A percentile compares a stretch with the other conserved stretches of the same genome.
Evolutionary conservation across 768 basidiomycete genomes (phyloP).

Genomic region (Leccinum barrowsii): DNA sequence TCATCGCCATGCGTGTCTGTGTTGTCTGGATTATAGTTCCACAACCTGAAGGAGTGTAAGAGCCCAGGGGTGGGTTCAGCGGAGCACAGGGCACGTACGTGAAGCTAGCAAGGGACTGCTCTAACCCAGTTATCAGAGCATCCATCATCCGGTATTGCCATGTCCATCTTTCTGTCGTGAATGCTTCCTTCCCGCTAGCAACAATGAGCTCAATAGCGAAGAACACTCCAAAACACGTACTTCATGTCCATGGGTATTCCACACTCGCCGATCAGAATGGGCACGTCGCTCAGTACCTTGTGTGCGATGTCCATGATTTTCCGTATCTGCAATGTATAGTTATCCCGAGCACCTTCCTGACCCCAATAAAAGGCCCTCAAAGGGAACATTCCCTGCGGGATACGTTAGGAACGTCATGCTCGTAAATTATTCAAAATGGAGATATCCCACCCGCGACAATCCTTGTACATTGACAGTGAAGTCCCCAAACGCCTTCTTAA

Average conservation of each 20-base stretch:
- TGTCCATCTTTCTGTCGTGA: constrained; percentile 65
- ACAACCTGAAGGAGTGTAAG: constrained; percentile 51
- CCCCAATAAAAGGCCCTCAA: constrained; percentile 86
- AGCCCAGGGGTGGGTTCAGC: background rate
- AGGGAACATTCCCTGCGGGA: constrained; percentile 76
- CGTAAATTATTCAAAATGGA: background rate
- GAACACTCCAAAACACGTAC: constrained; percentile 41
- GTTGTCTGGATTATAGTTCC: constrained; percentile 94
- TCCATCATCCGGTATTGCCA: constrained; percentile 96
- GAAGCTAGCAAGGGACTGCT: constrained; percentile 74
- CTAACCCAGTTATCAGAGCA: constrained; percentile 80
- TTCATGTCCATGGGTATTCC: constrained; percentile 98
- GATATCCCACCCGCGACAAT: constrained; percentile 64
- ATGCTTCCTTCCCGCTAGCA: constrained; percentile 64
- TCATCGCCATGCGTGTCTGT: constrained; percentile 73
- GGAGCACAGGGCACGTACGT: constrained; percentile 53
- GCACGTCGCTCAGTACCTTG: constrained; percentile 70
- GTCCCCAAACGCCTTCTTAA: constrained; percentile 77
- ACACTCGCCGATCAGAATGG: constrained; percentile 87
- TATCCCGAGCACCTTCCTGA: constrained; percentile 72
- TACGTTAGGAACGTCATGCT: constrained; percentile 6
- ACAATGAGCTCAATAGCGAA: background rate
- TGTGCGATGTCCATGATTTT: constrained; percentile 74
- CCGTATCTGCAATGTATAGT: constrained; percentile 77
- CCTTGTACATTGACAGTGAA: constrained; percentile 94